phyloP scores from a whole-genome alignment of 148 eudicot genomes.

The Mesembryanthemum crystallinum region DNA sequence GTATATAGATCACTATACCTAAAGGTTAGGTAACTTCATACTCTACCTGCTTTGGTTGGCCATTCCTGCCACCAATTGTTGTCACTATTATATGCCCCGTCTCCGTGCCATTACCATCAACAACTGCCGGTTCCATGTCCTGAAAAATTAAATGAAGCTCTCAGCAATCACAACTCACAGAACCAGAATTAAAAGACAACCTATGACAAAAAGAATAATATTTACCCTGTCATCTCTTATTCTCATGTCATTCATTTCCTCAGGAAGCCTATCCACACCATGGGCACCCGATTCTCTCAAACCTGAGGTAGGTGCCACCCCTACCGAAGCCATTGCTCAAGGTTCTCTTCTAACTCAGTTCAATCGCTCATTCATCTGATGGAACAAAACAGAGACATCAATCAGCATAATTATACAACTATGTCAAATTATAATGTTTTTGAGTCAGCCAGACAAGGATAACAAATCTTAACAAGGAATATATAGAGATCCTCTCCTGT shows the following conservation, averaged over 20 bases:
- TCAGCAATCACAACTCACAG: not conserved
- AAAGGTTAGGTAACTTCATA: not conserved
- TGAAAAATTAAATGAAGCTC: conserved; percentile 24
- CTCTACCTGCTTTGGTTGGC: conserved; percentile 80
- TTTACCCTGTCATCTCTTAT: conserved; percentile 74
- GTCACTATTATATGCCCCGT: conserved; percentile 84
- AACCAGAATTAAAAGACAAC: not conserved
- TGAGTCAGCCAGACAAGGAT: not conserved
- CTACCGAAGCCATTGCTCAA: conserved; percentile 50
- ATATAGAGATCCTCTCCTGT: no score
- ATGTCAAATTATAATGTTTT: not conserved
- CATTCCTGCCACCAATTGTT: conserved; percentile 70
- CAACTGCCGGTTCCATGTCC: conserved; percentile 72
- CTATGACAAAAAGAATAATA: not conserved
- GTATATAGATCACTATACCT: not conserved
- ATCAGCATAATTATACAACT: not conserved
- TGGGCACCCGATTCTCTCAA: conserved; percentile 46
- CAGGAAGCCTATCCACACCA: conserved; percentile 61
- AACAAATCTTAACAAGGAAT: no score
- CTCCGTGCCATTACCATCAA: conserved; percentile 81
- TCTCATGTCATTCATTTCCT: conserved; percentile 81
- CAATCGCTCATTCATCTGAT: conserved; percentile 28
- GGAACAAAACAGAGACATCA: not conserved
- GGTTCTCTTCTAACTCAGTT: conserved; percentile 16
- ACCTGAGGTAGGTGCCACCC: conserved; percentile 47